Conservation (phyloP, 306 rosid species). For the Dryas octopetala region DNA sequence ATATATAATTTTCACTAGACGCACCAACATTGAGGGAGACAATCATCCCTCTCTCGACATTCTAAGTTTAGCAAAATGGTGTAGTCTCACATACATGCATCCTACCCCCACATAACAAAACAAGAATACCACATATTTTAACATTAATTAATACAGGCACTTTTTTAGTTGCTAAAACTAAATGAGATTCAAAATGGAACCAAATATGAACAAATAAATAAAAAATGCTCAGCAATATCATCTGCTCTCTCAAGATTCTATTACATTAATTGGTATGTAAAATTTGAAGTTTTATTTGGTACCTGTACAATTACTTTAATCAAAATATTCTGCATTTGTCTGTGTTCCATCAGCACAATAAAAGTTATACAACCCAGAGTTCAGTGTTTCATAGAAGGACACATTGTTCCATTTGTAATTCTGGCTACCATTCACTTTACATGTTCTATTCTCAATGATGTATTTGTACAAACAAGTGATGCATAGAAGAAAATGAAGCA, state of each 20-base stretch:
- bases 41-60: background rate
- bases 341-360: background rate
- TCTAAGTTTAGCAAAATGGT: background rate
- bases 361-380: background rate
- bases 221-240: no score
- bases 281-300: no score
- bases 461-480: background rate
- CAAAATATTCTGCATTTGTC: no score
- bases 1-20: background rate
- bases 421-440: constrained; percentile 3
- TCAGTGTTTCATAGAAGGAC: constrained; percentile 1
- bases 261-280: no score
- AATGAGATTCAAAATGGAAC: no score
- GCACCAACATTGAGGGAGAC: background rate
- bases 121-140: background rate
- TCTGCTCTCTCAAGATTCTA: no score
- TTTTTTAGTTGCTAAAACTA: no score
- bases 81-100: background rate
- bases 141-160: no score
- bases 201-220: no score
- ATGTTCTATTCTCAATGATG: background rate
- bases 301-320: no score
- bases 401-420: constrained; percentile 14
- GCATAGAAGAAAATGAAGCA: background rate
- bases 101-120: background rate